These are phyloP conservation scores for Citrullus amarus DNA, from an alignment of 306 rosid species.

Conservation along the genomic window DNA sequence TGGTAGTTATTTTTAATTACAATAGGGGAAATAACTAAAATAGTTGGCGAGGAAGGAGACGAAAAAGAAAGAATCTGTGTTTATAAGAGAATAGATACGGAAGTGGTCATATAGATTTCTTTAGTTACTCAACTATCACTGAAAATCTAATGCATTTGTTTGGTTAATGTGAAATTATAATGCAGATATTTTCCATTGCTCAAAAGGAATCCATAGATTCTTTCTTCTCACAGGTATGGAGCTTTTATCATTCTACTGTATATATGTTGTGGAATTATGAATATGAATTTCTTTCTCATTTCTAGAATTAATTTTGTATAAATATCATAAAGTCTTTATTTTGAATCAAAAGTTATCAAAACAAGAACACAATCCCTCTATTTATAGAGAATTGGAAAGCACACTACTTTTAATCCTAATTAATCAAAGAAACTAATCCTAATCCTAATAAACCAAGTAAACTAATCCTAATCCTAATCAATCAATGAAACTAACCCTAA, in stretches of 20 bases:
- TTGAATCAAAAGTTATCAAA: no score
- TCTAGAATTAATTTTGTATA: background rate
- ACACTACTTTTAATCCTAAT: no score
- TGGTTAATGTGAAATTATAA: slow-evolving; percentile 15
- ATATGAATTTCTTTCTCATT: slow-evolving; percentile 4
- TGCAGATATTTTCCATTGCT: slow-evolving; percentile 82
- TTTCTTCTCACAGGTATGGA: slow-evolving; percentile 82
- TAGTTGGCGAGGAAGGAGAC: background rate
- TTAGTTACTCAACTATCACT: background rate
- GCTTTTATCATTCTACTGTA: slow-evolving; percentile 2
- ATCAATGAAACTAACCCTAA: no score
- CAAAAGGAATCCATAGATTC: slow-evolving; percentile 83
- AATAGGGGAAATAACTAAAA: background rate
- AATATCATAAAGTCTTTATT: no score
- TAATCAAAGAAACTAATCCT: no score
- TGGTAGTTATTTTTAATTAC: background rate
- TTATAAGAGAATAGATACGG: background rate
- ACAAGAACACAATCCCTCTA: no score
- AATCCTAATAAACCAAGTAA: no score
- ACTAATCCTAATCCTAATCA: no score
- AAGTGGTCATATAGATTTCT: background rate
- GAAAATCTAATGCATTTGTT: background rate
- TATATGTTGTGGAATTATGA: slow-evolving; percentile 8
- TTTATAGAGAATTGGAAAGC: no score
- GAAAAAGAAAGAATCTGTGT: background rate